Conservation (phyloP, 805 yeast species). For the Candida bentonensis region DNA sequence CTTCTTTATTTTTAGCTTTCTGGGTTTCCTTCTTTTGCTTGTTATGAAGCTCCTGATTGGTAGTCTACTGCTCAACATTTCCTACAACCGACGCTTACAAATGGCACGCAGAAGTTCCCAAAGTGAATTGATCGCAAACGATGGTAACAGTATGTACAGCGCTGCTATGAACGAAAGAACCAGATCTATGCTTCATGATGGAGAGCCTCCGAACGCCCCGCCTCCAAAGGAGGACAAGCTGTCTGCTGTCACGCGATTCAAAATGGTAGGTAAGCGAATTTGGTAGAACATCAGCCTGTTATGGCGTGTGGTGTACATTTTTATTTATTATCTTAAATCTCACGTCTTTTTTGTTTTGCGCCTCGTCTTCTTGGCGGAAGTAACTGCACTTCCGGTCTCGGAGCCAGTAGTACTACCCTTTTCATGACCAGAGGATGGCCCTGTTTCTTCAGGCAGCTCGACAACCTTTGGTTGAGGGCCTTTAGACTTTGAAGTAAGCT, state of each 20-base stretch:
- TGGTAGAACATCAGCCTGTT: conserved; percentile 31
- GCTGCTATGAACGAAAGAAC: not conserved
- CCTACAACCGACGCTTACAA: not conserved
- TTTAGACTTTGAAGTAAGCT: too few species aligned
- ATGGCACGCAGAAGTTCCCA: not conserved
- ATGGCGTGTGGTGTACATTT: too few species aligned
- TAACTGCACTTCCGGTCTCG: not conserved
- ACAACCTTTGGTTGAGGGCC: too few species aligned
- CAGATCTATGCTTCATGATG: not conserved
- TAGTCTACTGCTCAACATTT: not conserved
- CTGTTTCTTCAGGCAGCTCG: too few species aligned
- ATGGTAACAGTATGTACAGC: not conserved
- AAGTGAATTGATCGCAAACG: not conserved
- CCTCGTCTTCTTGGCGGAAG: not conserved
- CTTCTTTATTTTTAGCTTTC: conserved; percentile 2
- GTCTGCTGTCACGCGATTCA: conserved; percentile 42
- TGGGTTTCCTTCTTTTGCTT: conserved; percentile 2
- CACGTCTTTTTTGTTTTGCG: not conserved
- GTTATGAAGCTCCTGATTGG: not conserved
- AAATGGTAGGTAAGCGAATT: conserved; percentile 63
- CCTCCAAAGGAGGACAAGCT: conserved; percentile 17
- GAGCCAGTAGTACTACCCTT: too few species aligned
- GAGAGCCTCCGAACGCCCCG: conserved; percentile 10
- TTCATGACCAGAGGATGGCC: too few species aligned
- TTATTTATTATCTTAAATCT: not conserved